phyloP scores from a whole-genome alignment of 768 basidiomycete species.

The Calocybe indica region DNA sequence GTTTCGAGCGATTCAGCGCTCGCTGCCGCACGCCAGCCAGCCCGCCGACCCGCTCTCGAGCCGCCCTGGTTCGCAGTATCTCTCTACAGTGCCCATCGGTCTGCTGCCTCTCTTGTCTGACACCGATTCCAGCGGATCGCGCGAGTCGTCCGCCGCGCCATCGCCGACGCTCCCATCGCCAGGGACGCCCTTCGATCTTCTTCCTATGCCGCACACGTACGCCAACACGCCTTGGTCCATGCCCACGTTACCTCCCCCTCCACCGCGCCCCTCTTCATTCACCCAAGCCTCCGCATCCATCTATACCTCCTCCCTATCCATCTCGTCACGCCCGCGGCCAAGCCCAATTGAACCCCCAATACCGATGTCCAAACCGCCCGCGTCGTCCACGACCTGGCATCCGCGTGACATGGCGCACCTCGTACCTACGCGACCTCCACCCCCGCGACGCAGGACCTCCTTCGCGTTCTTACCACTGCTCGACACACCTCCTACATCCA shows the following conservation, averaged over 20 bases:
- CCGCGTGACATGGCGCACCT: conserved; percentile 27
- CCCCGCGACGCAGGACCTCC: conserved; percentile 18
- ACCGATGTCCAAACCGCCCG: conserved; percentile 1
- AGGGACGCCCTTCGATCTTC: neutral
- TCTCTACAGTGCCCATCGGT: conserved; percentile 55
- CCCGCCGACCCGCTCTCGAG: conserved; percentile 36
- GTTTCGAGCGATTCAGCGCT: conserved; percentile 62
- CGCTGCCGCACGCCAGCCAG: conserved; percentile 54
- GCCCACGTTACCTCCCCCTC: conserved; percentile 5
- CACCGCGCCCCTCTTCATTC: conserved; percentile 6
- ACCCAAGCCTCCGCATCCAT: conserved; percentile 3
- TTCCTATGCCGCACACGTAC: too few relatives aligned
- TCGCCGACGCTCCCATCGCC: neutral
- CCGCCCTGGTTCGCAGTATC: conserved; percentile 32
- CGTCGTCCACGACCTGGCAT: conserved; percentile 10
- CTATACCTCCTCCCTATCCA: conserved; percentile 8
- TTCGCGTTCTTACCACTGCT: conserved; percentile 33
- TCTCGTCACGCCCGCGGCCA: conserved; percentile 6
- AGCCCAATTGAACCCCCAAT: conserved; percentile 6
- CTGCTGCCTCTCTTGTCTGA: conserved; percentile 50
- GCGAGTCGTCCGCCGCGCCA: conserved; percentile 1
- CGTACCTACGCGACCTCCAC: conserved; percentile 12
- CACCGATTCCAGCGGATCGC: conserved; percentile 6
- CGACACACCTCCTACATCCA: conserved; percentile 20
- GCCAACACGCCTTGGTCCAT: neutral